Evolutionary conservation across 2,329 filamentous ascomycete genomes (phyloP).

Genomic region (Cytospora schulzeri): DNA sequence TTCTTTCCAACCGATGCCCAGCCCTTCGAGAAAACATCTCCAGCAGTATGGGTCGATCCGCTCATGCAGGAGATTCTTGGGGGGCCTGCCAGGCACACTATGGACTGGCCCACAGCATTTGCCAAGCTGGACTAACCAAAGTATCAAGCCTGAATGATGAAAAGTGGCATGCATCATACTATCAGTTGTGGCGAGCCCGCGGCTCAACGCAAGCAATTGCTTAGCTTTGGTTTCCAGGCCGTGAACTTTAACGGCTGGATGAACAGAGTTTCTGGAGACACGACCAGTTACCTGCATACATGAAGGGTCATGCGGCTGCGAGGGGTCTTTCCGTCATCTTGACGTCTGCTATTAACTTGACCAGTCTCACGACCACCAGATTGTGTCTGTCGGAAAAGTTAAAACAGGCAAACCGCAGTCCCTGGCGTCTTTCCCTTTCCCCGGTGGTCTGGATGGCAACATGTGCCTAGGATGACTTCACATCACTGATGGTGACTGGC

Average conservation of each 20-base stretch:
- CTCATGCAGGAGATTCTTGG: conserved; percentile 11
- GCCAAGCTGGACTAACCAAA: conserved; percentile 17
- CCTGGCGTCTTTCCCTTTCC: conserved; percentile 3
- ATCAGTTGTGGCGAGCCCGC: conserved; percentile 13
- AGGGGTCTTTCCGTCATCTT: background rate
- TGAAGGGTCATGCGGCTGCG: conserved; percentile 1
- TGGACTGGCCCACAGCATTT: conserved; percentile 11
- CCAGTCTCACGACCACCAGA: background rate
- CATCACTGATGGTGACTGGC: conserved; percentile 16
- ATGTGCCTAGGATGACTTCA: background rate
- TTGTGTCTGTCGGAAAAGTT: background rate
- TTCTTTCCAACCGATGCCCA: conserved; percentile 3
- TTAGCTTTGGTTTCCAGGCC: background rate
- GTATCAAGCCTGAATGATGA: conserved; percentile 11
- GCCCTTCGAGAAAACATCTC: conserved; percentile 17
- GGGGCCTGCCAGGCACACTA: conserved; percentile 1
- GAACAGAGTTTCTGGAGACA: background rate
- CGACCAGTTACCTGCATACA: background rate
- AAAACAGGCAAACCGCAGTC: background rate
- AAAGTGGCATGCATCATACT: conserved; percentile 16
- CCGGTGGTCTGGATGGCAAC: background rate
- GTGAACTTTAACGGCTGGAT: conserved; percentile 14
- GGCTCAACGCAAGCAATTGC: conserved; percentile 16
- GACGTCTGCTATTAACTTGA: background rate
- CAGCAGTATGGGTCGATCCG: conserved; percentile 16